Percentiles rank a stretch among this genome's conserved stretches.
Evolutionary conservation across 345 rosid genomes (phyloP).

Genomic region (Anastatica hierochuntica): DNA sequence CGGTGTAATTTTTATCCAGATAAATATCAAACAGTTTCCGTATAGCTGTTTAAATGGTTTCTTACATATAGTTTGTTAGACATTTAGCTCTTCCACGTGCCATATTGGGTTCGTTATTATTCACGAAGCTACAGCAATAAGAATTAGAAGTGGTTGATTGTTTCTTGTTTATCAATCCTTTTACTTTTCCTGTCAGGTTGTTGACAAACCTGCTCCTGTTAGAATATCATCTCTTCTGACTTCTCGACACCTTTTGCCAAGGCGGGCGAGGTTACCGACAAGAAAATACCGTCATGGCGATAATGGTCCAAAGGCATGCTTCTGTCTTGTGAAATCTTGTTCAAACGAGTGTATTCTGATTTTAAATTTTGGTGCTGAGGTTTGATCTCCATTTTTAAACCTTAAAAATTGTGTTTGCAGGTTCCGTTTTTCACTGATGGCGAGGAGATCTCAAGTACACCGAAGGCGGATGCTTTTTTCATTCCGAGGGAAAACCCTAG

Average conservation of each 20-base stretch:
- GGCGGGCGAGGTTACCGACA: constrained; percentile 65
- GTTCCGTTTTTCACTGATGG: constrained; percentile 86
- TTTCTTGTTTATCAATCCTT: not conserved
- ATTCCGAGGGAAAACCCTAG: constrained; percentile 97
- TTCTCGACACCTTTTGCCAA: constrained; percentile 72
- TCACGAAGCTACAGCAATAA: not conserved
- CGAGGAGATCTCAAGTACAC: constrained; percentile 76
- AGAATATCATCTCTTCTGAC: constrained; percentile 81
- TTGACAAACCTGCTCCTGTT: constrained; percentile 79
- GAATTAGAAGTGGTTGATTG: not conserved
- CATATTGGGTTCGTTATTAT: not conserved
- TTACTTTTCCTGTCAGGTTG: constrained; percentile 38
- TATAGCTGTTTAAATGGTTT: not conserved
- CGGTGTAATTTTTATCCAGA: not conserved
- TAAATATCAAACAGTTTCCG: not conserved
- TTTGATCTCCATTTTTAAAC: not conserved
- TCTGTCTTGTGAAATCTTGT: not conserved
- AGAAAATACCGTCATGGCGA: constrained; percentile 75
- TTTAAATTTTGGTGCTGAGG: not conserved
- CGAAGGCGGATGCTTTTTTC: constrained; percentile 89
- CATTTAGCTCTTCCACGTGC: too few species aligned
- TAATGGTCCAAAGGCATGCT: constrained; percentile 58
- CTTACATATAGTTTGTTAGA: not conserved
- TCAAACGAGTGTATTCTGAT: not conserved
- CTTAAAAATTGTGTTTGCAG: constrained; percentile 35